Base-by-base conservation (phyloP, 208 protist species). In the Naegleria fowleri region DNA sequence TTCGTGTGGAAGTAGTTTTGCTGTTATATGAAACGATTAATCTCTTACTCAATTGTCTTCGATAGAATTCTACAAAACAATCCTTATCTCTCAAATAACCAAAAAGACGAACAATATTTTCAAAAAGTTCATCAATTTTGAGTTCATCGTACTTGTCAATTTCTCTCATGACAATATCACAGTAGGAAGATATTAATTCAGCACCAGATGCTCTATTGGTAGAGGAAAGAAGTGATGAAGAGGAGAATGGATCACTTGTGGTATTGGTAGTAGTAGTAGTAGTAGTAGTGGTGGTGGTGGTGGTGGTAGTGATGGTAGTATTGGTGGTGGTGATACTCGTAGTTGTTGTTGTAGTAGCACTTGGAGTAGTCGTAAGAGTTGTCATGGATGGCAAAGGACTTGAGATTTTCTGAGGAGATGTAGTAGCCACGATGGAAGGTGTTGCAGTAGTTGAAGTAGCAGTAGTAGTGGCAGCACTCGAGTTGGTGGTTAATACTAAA, bases 31-130 rank as follows among this genome's bases (percentile, higher is more conserved):
- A 85, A 29, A 95, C 90, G 15, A 98, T 90, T 36, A 98, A 92
- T 51, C 96, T 92, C 91, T 97, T 97, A n/a, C 95, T 94, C 7
- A 98, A 93, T 89, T 97, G 94, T 91, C 96, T 93, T 90, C 96
- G 96, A 92, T 97, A 98, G 86, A 96, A 98, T 90, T 95, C 93
- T 79, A 96, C 94, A 88, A 98, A 98, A 38, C 97, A 92, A 92
- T 98, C 96, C 92, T 97, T 97, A 87, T 97, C 95, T 48, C 93
- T 91, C 43, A 97, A 90, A 88, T 95, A 96, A 59, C 93, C 88
- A 91, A 97, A 97, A 4, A 97, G 83, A 52, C 92, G 92, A 52
- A 97, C 92, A 43, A 94, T 92, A 88, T 95, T 94, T 55, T 96
- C 93, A n/a, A 96, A 88, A 25, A 92, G 90, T 6, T 90, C 59